Evolutionary conservation across 768 basidiomycete genomes (phyloP), one percentile per base, ranked within the genome.

Genomic region (Punctularia strigosozonata): DNA sequence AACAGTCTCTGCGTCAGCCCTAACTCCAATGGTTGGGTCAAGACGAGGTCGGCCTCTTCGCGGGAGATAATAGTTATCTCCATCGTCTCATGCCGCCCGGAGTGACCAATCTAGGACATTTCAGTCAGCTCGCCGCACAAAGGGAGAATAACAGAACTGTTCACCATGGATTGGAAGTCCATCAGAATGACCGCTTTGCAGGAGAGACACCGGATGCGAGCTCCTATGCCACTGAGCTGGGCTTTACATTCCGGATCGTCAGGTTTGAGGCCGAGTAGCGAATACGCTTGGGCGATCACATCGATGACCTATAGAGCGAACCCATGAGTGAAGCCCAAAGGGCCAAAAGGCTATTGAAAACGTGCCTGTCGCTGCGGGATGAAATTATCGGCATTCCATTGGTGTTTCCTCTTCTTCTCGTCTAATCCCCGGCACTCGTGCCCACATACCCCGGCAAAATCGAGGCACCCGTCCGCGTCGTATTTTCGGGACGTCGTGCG

Each of bases 341-440:
- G 21, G 33, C 31, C 17, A 20, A 22, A 4, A 38, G 18, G 17
- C 17, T 22, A 22, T 25, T 17, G 12, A 13, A 40, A 19, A 43
- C 50, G 10, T 42, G 73, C 82, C 66, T 69, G 73, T 13, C 62
- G 61, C 50, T 84, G 80, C 39, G 64, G 71, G n/a, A 62, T 58
- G 43, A 85, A 85, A 12, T 65, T 52, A 2, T 61, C 55, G 0
- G 70, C 62, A 20, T 48, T 59, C 78, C 79, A 84, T 3, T 41
- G 49, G 42, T 54, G 52, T 20, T 45, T 48, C 41, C 34, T 46
- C 44, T 50, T 52, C 44, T 59, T 59, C 45, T 50, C 54, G 4
- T 40, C 42, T 22, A 43, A 26, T 18, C 31, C 36, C n/a, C 41
- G 44, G 50, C 82, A 86, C 18, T 64, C 55, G 46, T 85, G 82